A percentile compares a stretch with the other conserved stretches of the same genome.
Evolutionary conservation across 768 basidiomycete genomes (phyloP).

Genomic region (Hypholoma fasciculare): DNA sequence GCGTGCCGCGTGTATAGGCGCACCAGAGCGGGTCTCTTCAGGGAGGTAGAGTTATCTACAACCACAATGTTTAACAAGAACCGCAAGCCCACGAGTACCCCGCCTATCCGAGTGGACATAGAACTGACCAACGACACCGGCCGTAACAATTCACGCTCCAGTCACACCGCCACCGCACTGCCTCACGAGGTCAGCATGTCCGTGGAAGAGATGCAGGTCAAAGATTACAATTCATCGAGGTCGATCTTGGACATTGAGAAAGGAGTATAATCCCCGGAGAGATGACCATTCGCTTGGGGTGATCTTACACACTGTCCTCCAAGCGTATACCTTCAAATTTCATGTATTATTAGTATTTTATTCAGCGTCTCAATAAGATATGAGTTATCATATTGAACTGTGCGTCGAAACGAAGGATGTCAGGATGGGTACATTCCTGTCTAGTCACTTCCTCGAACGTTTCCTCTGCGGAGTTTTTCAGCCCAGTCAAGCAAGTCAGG

Average conservation of each 20-base stretch:
- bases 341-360: no score
- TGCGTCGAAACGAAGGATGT: no score
- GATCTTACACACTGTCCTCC: no score
- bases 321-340: no score
- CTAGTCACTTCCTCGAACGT: no score
- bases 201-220: not conserved
- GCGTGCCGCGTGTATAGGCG: not conserved
- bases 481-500: not conserved
- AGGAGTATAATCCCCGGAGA: not conserved
- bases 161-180: not conserved
- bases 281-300: no score
- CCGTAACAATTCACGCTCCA: not conserved
- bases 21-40: not conserved
- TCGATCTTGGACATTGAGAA: not conserved
- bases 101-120: not conserved
- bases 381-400: no score
- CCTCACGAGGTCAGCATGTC: not conserved
- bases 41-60: not conserved
- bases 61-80: not conserved
- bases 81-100: not conserved
- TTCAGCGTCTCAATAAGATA: no score
- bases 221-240: not conserved
- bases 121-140: not conserved
- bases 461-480: not conserved
- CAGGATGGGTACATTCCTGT: no score